phyloP scores from a whole-genome alignment of 1,284 basidiomycete genomes.

The Volvariella surrecta region DNA sequence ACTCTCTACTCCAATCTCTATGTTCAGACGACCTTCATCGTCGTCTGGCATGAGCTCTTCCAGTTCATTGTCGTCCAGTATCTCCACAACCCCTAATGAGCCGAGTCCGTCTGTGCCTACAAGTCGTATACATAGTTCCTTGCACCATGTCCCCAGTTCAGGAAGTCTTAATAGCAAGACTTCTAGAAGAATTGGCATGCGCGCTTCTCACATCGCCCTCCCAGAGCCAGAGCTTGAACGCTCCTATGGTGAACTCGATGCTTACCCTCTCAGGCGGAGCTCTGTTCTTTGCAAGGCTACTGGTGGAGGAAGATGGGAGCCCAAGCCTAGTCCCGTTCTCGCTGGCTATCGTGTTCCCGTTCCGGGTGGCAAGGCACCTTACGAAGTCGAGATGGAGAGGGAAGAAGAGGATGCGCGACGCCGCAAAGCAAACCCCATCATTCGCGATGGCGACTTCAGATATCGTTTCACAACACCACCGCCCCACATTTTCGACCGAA shows the following conservation, averaged over 20 bases:
- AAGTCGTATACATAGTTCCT: slow-evolving; percentile 21
- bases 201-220: slow-evolving; percentile 22
- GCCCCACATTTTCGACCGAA: no score
- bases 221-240: slow-evolving; percentile 26
- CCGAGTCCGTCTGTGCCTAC: slow-evolving; percentile 18
- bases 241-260: slow-evolving; percentile 52
- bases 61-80: slow-evolving; percentile 17
- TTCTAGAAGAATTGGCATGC: slow-evolving; percentile 18
- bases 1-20: slow-evolving; percentile 29
- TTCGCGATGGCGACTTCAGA: slow-evolving; percentile 59
- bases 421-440: slow-evolving; percentile 47
- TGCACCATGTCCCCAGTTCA: slow-evolving; percentile 23
- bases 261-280: slow-evolving; percentile 59
- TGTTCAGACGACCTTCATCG: slow-evolving; percentile 23
- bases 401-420: slow-evolving; percentile 43
- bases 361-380: slow-evolving; percentile 54
- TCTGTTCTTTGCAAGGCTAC: slow-evolving; percentile 63
- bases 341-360: slow-evolving; percentile 42
- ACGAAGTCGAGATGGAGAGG: slow-evolving; percentile 57
- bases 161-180: slow-evolving; percentile 20
- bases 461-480: slow-evolving; percentile 35
- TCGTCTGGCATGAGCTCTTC: slow-evolving; percentile 12
- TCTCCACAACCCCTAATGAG: slow-evolving; percentile 14
- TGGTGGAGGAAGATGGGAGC: slow-evolving; percentile 70
- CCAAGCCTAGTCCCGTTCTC: slow-evolving; percentile 39